Base-by-base conservation (phyloP, 2,329 filamentous ascomycete genomes). In the Penicillium sp. region DNA sequence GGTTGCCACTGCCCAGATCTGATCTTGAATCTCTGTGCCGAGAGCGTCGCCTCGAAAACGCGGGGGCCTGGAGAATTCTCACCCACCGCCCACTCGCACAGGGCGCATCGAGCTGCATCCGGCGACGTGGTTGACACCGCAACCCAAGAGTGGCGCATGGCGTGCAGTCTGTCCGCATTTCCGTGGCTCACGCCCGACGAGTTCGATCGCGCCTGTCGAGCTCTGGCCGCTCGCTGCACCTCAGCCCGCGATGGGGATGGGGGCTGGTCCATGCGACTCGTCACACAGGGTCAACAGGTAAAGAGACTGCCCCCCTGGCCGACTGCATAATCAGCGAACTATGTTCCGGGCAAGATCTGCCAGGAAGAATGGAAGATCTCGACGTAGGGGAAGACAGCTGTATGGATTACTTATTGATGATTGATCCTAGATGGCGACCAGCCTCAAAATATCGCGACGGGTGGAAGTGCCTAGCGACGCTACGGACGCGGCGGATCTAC, bases 191-290 rank as follows among this genome's bases (percentile, higher is more conserved):
- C 67, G 8, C 56, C 66, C 8, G 73, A 79, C 27, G 83, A 87
- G 57, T 87, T 87, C 49, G 65, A 77, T 37, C 74, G 80, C 56
- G 78, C 75, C 39, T 87, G 84, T 61, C 77, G 83, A 72, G 57
- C 79, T 76, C 38, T 79, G 68, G 39, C 51, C 37, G 41, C 54
- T 50, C 21, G 68, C 28, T 47, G 47, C 41, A 48, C 38, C 3
- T 40, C 69, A 65, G 46, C 68, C 69, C 42, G 81, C 79, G 74
- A 78, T 28, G 75, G 54, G 66, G 83, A 54, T 67, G 83, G 41
- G 39, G 67, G 73, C 34, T 76, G 73, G 62, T 53, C 57, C 9
- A 48, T 57, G 45, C 54, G 52, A 51, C 50, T 62, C 32, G 44
- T 59, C 54, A 50, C 48, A 47, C 47, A 59, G 59, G 58, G n/a